Base-by-base conservation (phyloP, 768 basidiomycete species). In the Baorangia bicolor region DNA sequence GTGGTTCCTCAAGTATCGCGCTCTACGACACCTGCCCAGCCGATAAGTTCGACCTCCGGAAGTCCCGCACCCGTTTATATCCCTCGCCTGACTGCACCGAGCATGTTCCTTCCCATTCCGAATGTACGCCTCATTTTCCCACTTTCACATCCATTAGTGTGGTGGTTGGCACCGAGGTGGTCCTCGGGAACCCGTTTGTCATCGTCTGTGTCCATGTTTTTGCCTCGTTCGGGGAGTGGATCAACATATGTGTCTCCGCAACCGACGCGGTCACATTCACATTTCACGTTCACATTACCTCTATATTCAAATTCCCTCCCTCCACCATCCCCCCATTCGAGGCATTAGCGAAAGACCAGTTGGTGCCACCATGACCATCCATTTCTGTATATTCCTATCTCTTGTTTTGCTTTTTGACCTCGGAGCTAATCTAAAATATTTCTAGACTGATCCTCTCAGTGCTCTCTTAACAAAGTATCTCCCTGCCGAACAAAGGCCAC, bases 21-120 rank as follows among this genome's bases (percentile, higher is more conserved):
- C 81, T 80, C 58, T 75, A 79, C 35, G 77, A 69, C 76, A 0
- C 86, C 82, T 2, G 81, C 83, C 11, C 59, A 33, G 7, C 41
- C 51, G 4, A 21, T 37, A 13, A 47, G 51, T 42, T 47, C 62
- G 7, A 30, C 39, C 4, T 1, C 49, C 7, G 44, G 44, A 45
- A 64, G 57, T 18, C 55, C 63, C 21, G 52, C 65, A 13, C 67
- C 68, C 44, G 64, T 89, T 21, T 86, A 84, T 68, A 75, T 90
- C 27, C 88, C 90, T 2, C 83, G 83, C 35, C 81, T 92, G 35
- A 77, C 86, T 34, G 70, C 82, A 28, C 85, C 90, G 33, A 87
- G 84, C 33, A 87, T 92, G 86, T 93, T 93, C 69, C 74, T 92
- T 44, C 91, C 91, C n/a, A 88, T 92, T 40, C 91, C 92, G 48